Percentiles rank a stretch among this genome's conserved stretches.
Evolutionary conservation across 164 flowering plant genomes (phyloP).

Genomic region (Stephania japonica): DNA sequence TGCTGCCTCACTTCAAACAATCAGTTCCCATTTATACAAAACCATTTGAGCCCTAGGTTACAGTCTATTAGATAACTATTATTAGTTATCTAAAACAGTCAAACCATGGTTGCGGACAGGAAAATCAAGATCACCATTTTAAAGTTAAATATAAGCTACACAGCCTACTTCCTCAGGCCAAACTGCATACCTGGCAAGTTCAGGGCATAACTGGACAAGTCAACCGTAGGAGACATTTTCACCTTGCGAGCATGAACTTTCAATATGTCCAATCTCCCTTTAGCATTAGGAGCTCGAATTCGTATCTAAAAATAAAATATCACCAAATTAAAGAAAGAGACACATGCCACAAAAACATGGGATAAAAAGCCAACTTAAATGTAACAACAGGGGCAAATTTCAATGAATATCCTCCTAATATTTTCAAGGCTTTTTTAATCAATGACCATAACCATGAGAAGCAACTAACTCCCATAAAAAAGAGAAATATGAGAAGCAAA

Average conservation of each 20-base stretch:
- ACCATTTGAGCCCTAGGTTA: no score
- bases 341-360: background rate
- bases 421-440: background rate
- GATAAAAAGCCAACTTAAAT: background rate
- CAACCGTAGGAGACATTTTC: constrained; percentile 86
- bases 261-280: constrained; percentile 81
- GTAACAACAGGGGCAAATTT: background rate
- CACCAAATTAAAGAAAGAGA: background rate
- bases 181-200: constrained; percentile 71
- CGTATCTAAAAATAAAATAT: constrained; percentile 49
- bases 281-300: constrained; percentile 83
- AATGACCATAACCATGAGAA: background rate
- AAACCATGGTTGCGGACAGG: no score
- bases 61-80: no score
- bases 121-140: no score
- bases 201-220: constrained; percentile 69
- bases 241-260: constrained; percentile 92
- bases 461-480: background rate
- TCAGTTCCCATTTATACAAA: no score
- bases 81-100: no score
- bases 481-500: background rate
- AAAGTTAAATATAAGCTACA: background rate
- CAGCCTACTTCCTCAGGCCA: constrained; percentile 2
- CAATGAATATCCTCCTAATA: background rate
- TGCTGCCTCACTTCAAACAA: no score